Evolutionary conservation across 1,139 yeast species (phyloP), one percentile per base, ranked within the genome.

Genomic region (Suhomyces choctaworum): DNA sequence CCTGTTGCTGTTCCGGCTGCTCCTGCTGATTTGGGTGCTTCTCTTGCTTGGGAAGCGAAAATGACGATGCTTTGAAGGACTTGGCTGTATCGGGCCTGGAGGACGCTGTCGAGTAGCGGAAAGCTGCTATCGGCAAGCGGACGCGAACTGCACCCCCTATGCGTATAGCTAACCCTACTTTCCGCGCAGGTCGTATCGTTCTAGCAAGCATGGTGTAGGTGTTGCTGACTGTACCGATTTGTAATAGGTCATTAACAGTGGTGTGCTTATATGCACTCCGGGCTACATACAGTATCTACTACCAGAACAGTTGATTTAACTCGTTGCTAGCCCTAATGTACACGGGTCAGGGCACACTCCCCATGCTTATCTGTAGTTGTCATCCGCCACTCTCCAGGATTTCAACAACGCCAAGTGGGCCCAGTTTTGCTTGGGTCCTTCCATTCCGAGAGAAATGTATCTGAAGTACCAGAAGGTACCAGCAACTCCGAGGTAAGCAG

Each of bases 371-470:
- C 40, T 38, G 51, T 62, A 60, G 40, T 64, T 56, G 39, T 70
- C 75, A 44, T 68, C 64, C 27, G 65, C 49, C 35, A 70, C 57
- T 58, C 68, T 69, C 98, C 98, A 92, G 5, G 87, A 65, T 25
- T 72, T 62, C 50, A 92, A 71, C 76, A 92, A 75, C 59, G 85
- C 80, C 66, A 92, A 73, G 64, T 88, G 79, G 34, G 66, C 63
- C 72, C 74, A 92, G 43, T 87, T 66, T 21, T 64, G 59, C 40
- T 79, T 75, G 39, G 88, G 83, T 31, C 97, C 97, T 38, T 73
- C 82, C 94, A 94, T 82, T 56, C 99, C 99, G 55, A 86, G 85
- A 2, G 95, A 77, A 37, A 92, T 67, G 52, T 86, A 85, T 48
- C 88, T 72, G 64, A 86, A 84, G 60, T 75, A 72, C 66, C 78